These are phyloP conservation scores for Ceratocystis lukuohia DNA, from an alignment of 2,329 filamentous ascomycete genomes.

Conservation along the genomic window DNA sequence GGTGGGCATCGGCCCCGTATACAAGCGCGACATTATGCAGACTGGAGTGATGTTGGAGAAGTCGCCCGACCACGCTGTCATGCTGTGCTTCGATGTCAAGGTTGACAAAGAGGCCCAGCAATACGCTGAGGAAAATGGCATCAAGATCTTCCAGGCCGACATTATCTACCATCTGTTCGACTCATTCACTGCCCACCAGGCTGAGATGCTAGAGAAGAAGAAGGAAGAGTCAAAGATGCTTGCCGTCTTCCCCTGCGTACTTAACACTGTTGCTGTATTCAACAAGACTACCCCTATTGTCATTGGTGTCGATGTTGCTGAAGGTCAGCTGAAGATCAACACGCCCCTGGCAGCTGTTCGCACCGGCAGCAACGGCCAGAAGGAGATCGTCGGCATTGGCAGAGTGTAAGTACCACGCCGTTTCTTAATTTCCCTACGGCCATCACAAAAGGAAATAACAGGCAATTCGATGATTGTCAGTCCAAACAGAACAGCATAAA, in stretches of 20 bases:
- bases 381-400: constrained; percentile 73
- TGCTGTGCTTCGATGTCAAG: constrained; percentile 99
- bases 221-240: constrained; percentile 94
- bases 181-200: constrained; percentile 90
- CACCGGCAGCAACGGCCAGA: constrained; percentile 64
- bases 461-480: not conserved
- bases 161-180: constrained; percentile 99
- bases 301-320: constrained; percentile 86
- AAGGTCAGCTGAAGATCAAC: constrained; percentile 72
- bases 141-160: constrained; percentile 97
- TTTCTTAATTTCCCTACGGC: not conserved
- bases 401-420: constrained; percentile 62
- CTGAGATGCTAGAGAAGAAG: constrained; percentile 70
- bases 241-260: constrained; percentile 92
- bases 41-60: constrained; percentile 94
- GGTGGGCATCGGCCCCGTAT: constrained; percentile 93
- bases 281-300: constrained; percentile 97
- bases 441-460: not conserved
- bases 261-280: constrained; percentile 83
- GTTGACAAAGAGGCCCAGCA: constrained; percentile 89
- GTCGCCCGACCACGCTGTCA: constrained; percentile 86
- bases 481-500: not conserved
- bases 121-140: constrained; percentile 84
- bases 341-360: constrained; percentile 84
- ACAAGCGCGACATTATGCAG: constrained; percentile 95